Base-by-base conservation (phyloP, 2,329 filamentous ascomycete species). In the Fusarium chaquense region DNA sequence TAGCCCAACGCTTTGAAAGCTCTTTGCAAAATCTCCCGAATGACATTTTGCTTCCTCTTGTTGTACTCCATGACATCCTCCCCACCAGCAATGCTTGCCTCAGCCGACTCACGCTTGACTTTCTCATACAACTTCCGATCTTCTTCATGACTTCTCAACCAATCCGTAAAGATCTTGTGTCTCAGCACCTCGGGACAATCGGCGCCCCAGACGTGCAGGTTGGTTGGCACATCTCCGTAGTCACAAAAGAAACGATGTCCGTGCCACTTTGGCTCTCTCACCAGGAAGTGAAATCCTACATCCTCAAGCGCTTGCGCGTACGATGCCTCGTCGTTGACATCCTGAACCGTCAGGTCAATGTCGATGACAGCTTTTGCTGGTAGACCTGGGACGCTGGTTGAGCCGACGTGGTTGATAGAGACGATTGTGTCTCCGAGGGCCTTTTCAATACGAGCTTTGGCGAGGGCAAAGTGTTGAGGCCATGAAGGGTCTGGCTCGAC, bases 311-410 rank as follows among this genome's bases (percentile, higher is more conserved):
- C 73, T 3, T 77, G 70, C 10, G 81, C 82, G 62, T 86, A 86
- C 2, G 75, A 73, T 3, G 65, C 73, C 67, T 87, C 84, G 40
- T 81, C 78, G 13, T 68, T 67, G 26, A 79, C 61, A 49, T 85
- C 77, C 5, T 70, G 49, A 10, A 87, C 78, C 5, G 82, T 77
- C 11, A 87, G 74, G 69, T 87, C 86, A 30, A 87, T 79, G 71
- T 87, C 85, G 47, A 87, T 84, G 47, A 86, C 76, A 32, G 79
- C 77, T 75, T 87, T 87, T 46, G 86, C 85, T 0, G 83, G 78
- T 5, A 87, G 79, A 10, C 75, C 77, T 0, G 83, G 83, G 9
- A 87, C 78, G 52, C 82, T 83, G 30, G 86, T 87, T 15, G 83
- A 86, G 28, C 85, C 85, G 33, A 82, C 78, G 70, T 87, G 85